Evolutionary conservation across 2,329 filamentous ascomycete species (phyloP), one percentile per base, ranked within the genome.

Genomic region (Ophiostoma himal-ulmi): DNA sequence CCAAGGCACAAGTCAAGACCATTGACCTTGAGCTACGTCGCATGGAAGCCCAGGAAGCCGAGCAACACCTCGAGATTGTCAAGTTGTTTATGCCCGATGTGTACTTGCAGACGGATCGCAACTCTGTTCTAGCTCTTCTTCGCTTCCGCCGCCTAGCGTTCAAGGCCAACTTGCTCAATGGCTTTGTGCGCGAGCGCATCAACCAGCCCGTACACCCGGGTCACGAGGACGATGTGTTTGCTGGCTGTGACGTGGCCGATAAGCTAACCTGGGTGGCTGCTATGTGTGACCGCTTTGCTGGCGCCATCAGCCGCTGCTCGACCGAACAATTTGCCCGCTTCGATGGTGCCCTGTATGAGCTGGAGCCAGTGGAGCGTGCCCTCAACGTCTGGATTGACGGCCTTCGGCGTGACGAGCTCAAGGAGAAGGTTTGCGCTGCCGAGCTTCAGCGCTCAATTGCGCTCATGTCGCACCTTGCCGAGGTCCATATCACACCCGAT

Each of bases 1-100:
- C 93, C 57, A 97, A 97, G 82, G 91, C 94, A 2, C 94, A 97
- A 78, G 89, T 92, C 76, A 98, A 97, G 82, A 93, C 93, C 0
- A 96, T 99, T 73, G 94, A 97, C 74, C 84, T 97, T 39, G 94
- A 98, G 78, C 83, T 98, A 71, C 88, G 91, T 69, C 90, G 91
- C 70, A 86, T 98, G 77, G 93, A 96, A 75, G 93, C 94, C 0
- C 90, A 96, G 75, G 93, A 98, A 81, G 92, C 93, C 1, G 85
- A 89, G 54, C 91, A 97, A 77, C 94, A 98, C 76, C 85, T 99
- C 37, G 87, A 89, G 22, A 97, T 99, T 75, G 86, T 97, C 74
- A 92, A 93, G 79, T 81, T 95, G 13, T 98, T 97, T 83, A 82
- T 97, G 64, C 93, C 94, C 0, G 93, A 96, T 73, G 90, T 87